phyloP scores from a whole-genome alignment of 23 red algal species.

The Gracilaria domingensis region DNA sequence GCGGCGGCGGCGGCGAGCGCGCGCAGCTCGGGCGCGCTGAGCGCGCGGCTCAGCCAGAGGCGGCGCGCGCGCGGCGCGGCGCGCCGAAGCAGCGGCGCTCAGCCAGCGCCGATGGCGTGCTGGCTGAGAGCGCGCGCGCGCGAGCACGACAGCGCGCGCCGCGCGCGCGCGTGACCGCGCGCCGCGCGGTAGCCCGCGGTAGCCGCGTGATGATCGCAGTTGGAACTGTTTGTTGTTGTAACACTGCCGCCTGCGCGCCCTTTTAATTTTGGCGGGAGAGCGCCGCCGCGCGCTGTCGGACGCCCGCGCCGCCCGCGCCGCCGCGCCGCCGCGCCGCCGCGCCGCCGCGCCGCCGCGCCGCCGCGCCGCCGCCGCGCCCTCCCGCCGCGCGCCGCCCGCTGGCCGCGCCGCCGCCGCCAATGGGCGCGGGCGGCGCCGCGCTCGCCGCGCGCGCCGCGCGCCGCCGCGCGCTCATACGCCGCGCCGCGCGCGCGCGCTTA shows the following conservation, averaged over 20 bases:
- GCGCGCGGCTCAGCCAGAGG: no score
- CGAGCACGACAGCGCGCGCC: slow-evolving; percentile 19
- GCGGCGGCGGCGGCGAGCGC: background rate
- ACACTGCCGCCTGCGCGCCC: background rate
- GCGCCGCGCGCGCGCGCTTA: background rate
- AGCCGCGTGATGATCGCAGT: background rate
- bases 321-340: background rate
- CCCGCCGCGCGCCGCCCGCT: background rate
- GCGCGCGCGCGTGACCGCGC: background rate
- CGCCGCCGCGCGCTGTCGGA: background rate
- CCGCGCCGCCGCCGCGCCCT: background rate
- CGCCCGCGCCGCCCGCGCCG: background rate
- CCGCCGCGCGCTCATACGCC: background rate
- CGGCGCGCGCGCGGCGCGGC: background rate
- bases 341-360: background rate
- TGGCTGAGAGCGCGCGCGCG: background rate
- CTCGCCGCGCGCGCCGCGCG: background rate
- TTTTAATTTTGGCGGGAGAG: slow-evolving; percentile 19
- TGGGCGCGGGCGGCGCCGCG: background rate
- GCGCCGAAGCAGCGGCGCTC: background rate
- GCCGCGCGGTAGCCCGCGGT: background rate
- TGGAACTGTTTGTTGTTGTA: slow-evolving; percentile 12
- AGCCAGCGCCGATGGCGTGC: background rate
- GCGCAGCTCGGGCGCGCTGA: no score
- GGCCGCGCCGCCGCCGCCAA: background rate